Conservation (phyloP, 2,329 filamentous ascomycete species). For the Nemania sp. region DNA sequence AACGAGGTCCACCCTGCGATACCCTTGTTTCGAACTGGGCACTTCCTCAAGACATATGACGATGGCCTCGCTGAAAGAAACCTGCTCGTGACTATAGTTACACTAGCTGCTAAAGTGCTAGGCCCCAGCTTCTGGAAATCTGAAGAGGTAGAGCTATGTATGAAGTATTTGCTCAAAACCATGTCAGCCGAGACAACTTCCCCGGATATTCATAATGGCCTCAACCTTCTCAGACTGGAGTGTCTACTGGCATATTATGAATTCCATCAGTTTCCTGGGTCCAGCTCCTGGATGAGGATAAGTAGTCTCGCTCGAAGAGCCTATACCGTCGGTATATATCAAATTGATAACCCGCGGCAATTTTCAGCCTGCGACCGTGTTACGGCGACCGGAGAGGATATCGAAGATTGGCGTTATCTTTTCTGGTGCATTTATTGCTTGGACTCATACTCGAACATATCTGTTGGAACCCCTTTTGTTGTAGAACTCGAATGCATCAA, state of each 20-base stretch:
- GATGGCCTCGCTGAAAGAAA: slow-evolving; percentile 28
- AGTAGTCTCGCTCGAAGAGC: slow-evolving; percentile 42
- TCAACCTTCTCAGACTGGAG: slow-evolving; percentile 41
- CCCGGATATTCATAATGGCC: slow-evolving; percentile 12
- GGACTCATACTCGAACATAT: slow-evolving; percentile 44
- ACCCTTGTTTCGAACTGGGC: slow-evolving; percentile 37
- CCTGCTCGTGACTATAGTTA: slow-evolving; percentile 37
- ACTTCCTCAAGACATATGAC: slow-evolving; percentile 37
- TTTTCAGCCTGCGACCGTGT: slow-evolving; percentile 34
- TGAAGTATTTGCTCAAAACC: slow-evolving; percentile 30
- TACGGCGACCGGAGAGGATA: slow-evolving; percentile 35
- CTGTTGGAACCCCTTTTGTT: slow-evolving; percentile 36
- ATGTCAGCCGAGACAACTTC: slow-evolving; percentile 23
- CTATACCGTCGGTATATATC: slow-evolving; percentile 42
- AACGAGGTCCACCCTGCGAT: slow-evolving; percentile 39
- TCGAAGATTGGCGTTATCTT: slow-evolving; percentile 43
- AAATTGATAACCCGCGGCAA: slow-evolving; percentile 39
- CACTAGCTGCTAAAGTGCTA: slow-evolving; percentile 39
- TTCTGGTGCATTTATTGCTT: slow-evolving; percentile 46
- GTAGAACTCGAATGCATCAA: slow-evolving; percentile 38
- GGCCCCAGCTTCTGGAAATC: slow-evolving; percentile 31
- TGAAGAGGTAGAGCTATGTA: slow-evolving; percentile 33
- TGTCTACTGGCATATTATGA: slow-evolving; percentile 44
- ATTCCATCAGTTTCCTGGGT: slow-evolving; percentile 44
- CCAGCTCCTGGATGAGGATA: slow-evolving; percentile 41